Evolutionary conservation across 108 stramenopile species (phyloP), one percentile per base, ranked within the genome.

Genomic region (Cyclotella cryptica): DNA sequence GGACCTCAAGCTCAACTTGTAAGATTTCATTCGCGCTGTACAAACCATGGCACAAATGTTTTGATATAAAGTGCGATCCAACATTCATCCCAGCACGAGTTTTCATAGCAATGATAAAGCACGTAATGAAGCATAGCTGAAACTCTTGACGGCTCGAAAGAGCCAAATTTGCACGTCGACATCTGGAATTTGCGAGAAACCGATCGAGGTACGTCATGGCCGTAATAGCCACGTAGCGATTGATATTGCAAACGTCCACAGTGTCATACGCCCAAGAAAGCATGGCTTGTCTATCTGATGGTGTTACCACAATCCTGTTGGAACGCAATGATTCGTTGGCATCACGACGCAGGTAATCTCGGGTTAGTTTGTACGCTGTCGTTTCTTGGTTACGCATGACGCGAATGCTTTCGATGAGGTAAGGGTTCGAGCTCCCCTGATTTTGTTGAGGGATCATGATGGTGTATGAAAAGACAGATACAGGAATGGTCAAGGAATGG

Each of bases 201-300:
- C 62, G 62, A 41, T 63, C 62, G 27, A 61, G 27, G 29, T 61
- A 61, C 13, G 24, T 30, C 26, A 61, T 30, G 60, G 26, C 60
- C 26, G 29, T 17, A 14, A 21, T 29, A 17, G 29, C 60, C 7
- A 61, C 27, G 8, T 22, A 6, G 19, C 28, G 19, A 15, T 61
- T 28, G 28, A 61, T 8, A 14, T 30, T 13, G 29, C 60, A 61
- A 4, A 14, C 28, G 29, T 61, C 60, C 6, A 61, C 60, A 35
- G 29, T 61, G 7, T 27, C 60, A 28, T 29, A 61, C 13, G 29
- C 60, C 60, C 60, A 61, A 14, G 6, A 4, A 14, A 21, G 27
- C 60, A 61, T 61, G 10, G 29, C 60, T 30, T 17, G 6, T 30
- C 60, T 28, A 7, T 61, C 60, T 7, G 26, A 6, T 7, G 27